A percentile compares a stretch with the other conserved stretches of the same genome.
Evolutionary conservation across 2,329 filamentous ascomycete species (phyloP).

Genomic region (Endoconidiophora laricicola): DNA sequence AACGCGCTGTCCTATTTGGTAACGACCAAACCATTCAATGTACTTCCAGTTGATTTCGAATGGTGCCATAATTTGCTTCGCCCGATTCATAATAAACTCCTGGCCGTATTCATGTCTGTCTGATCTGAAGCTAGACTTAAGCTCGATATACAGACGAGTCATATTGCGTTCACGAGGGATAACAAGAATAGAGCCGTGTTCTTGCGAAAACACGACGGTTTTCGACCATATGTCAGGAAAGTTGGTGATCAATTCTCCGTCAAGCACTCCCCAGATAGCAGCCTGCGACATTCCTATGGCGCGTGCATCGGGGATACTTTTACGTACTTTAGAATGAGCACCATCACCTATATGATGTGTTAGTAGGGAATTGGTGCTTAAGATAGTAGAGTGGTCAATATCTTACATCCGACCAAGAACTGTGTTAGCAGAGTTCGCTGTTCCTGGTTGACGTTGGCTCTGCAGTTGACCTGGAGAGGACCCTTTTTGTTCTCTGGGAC

Average conservation of each 20-base stretch:
- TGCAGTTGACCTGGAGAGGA: conserved; percentile 34
- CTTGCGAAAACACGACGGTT: conserved; percentile 49
- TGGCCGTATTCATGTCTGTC: conserved; percentile 32
- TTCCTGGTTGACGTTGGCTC: conserved; percentile 34
- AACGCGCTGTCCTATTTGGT: conserved; percentile 54
- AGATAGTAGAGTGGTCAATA: neutral
- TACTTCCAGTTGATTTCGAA: conserved; percentile 41
- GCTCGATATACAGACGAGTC: conserved; percentile 45
- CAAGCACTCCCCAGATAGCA: conserved; percentile 52
- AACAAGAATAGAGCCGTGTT: conserved; percentile 53
- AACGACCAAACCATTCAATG: conserved; percentile 56
- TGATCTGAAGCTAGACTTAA: conserved; percentile 29
- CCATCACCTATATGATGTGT: conserved; percentile 39
- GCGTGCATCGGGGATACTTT: conserved; percentile 40
- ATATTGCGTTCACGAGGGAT: conserved; percentile 58
- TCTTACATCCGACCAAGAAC: conserved; percentile 50
- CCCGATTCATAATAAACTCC: conserved; percentile 54
- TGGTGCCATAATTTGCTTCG: conserved; percentile 42
- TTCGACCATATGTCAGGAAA: conserved; percentile 66
- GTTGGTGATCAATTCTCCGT: conserved; percentile 53
- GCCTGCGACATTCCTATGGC: conserved; percentile 38
- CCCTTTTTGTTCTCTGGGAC: conserved; percentile 27
- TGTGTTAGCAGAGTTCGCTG: conserved; percentile 35
- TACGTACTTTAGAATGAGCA: conserved; percentile 53
- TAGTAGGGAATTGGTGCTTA: neutral